Base-by-base conservation (phyloP, 768 basidiomycete species). In the Solioccasus polychromus region DNA sequence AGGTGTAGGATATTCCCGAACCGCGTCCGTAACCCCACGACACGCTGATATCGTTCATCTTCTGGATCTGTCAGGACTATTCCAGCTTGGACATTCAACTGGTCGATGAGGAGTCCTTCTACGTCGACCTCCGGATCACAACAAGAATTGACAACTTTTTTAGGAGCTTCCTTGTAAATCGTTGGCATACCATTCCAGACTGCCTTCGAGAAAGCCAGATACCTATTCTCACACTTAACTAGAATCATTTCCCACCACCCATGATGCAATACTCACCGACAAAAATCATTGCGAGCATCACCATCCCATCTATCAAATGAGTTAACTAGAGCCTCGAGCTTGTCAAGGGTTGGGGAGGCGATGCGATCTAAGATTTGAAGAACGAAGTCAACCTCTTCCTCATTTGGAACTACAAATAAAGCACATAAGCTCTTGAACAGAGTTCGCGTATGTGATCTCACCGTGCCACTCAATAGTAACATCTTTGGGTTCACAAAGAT, bases 401-500 rank as follows among this genome's bases (percentile, higher is more conserved):
- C 18, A 14, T 37, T 64, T 36, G 64, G 67, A 29, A 60, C 64
- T 79, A 1, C n/a, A 85, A 80, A 39, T 8, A 20, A 17, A 34
- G 39, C 39, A 37, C 17, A 17, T 47, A 14, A 47, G 36, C 54
- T 19, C 62, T 42, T 50, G 32, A 48, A 48, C 40, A 17, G 25
- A n/a, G n/a, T n/a, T n/a, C 2, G 3, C 20, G 19, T 28, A 39
- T 43, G 5, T 31, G 34, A 28, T 20, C 55, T 36, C 57, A 87
- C 87, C 79, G 62, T 95, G 93, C 94, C 94, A 98, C 47, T 90
- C 82, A 28, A 93, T 77, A 45, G 80, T 75, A 39, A 93, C 84
- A 44, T 96, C 89, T 55, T 84, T 73, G 4, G 85, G 70, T 45
- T 87, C 80, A 64, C 85, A 90, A 24, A 88, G 67, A 39, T 76